These are phyloP conservation scores for Phaeosphaeria sp. DNA, from an alignment of 2,329 filamentous ascomycete genomes.

Conservation along the genomic window DNA sequence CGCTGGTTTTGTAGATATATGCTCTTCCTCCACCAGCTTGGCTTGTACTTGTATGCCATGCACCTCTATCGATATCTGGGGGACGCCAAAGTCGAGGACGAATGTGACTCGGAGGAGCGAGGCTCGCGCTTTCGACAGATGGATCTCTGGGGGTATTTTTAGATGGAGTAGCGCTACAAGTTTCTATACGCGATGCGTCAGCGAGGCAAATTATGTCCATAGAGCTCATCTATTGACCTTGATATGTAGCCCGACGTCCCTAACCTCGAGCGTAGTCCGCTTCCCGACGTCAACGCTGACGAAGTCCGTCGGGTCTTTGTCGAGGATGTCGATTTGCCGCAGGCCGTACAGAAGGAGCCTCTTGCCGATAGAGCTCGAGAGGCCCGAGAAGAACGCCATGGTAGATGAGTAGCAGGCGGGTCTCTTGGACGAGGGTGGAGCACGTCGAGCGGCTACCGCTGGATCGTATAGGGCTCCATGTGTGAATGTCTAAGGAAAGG, in stretches of 20 bases:
- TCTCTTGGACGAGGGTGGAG: constrained; percentile 25
- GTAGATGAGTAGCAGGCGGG: constrained; percentile 22
- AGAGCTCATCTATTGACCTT: constrained; percentile 61
- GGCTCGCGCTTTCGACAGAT: constrained; percentile 76
- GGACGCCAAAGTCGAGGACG: constrained; percentile 86
- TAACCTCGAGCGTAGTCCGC: constrained; percentile 82
- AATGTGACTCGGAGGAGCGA: constrained; percentile 79
- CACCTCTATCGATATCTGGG: constrained; percentile 80
- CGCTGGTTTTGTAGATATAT: constrained; percentile 9
- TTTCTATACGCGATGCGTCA: constrained; percentile 65
- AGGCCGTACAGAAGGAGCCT: constrained; percentile 86
- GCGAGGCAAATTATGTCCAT: background rate
- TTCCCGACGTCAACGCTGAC: constrained; percentile 86
- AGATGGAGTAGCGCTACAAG: constrained; percentile 76
- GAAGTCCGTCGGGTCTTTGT: constrained; percentile 83
- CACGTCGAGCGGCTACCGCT: constrained; percentile 38
- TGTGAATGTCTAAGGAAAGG: constrained; percentile 15
- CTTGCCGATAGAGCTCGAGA: constrained; percentile 84
- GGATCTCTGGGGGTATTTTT: constrained; percentile 67
- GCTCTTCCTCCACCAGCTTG: constrained; percentile 27
- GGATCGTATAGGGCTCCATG: constrained; percentile 35
- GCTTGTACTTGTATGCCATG: constrained; percentile 77
- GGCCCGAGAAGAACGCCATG: constrained; percentile 70
- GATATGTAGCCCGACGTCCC: constrained; percentile 81
- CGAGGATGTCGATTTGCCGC: constrained; percentile 82